These are phyloP conservation scores for Penicillium taxi DNA, from an alignment of 495 filamentous ascomycete species.

Conservation along the genomic window DNA sequence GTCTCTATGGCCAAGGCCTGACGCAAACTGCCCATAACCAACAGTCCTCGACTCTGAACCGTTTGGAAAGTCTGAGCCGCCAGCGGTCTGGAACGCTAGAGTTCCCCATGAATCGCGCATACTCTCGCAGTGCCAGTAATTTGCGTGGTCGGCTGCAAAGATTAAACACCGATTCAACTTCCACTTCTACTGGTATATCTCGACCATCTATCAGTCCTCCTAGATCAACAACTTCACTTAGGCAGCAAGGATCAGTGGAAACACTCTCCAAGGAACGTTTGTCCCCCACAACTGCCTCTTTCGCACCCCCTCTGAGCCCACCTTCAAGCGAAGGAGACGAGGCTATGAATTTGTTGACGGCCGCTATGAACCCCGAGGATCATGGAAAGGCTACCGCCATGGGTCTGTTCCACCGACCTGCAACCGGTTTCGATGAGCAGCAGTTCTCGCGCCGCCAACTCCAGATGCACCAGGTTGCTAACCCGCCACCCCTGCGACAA, in stretches of 20 bases:
- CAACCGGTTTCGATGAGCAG: constrained; percentile 68
- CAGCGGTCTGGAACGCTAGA: constrained; percentile 37
- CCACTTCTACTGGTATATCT: too few relatives aligned
- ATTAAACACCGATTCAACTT: constrained; percentile 28
- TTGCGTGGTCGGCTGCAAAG: constrained; percentile 50
- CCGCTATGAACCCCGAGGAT: constrained; percentile 65
- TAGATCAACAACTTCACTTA: constrained; percentile 33
- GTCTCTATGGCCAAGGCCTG: constrained; percentile 80
- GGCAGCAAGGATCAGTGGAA: constrained; percentile 18
- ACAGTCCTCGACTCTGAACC: constrained; percentile 64
- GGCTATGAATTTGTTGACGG: constrained; percentile 40
- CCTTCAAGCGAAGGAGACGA: constrained; percentile 64
- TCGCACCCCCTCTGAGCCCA: constrained; percentile 62
- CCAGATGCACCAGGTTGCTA: constrained; percentile 63
- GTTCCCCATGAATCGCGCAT: constrained; percentile 30
- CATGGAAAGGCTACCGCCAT: constrained; percentile 78
- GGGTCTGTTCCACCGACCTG: constrained; percentile 75
- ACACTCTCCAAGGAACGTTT: constrained; percentile 16
- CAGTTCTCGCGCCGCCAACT: constrained; percentile 76
- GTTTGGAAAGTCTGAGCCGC: constrained; percentile 67
- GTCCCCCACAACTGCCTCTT: constrained; percentile 21
- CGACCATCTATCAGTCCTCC: too few relatives aligned
- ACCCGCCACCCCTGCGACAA: constrained; percentile 31
- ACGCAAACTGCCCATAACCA: constrained; percentile 75
- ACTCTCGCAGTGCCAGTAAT: constrained; percentile 49